Percentiles rank a stretch among this genome's conserved stretches.
Conservation (phyloP, 768 basidiomycete genomes). For the Lenzites betulinus region DNA sequence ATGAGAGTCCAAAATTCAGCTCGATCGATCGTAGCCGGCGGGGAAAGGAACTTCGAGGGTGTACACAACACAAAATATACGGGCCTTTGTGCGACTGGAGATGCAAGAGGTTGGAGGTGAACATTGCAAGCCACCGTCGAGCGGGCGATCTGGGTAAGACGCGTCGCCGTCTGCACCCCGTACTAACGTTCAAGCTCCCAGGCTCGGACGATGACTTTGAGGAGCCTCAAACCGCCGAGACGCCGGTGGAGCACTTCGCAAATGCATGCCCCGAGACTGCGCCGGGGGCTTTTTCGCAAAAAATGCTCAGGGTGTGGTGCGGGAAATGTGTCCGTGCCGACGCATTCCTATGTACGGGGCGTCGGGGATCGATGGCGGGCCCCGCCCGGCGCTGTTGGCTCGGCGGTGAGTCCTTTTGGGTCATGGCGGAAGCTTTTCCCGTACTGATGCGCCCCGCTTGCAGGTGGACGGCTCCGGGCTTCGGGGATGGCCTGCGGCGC, state of each 20-base stretch:
- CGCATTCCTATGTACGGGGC: background rate
- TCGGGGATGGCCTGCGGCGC: background rate
- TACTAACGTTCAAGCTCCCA: too few species aligned
- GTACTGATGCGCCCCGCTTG: background rate
- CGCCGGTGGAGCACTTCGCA: background rate
- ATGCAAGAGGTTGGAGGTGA: background rate
- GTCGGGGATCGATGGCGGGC: conserved; percentile 1
- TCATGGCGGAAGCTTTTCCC: background rate
- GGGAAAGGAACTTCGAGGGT: background rate
- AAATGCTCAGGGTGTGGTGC: background rate
- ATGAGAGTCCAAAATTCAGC: background rate
- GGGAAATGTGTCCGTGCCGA: background rate
- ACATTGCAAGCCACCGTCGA: background rate
- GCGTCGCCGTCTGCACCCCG: too few species aligned
- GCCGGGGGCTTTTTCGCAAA: background rate
- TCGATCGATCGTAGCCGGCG: background rate
- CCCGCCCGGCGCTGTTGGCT: background rate
- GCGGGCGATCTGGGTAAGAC: background rate
- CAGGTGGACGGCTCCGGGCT: background rate
- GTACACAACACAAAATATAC: background rate
- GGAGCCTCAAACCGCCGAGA: background rate
- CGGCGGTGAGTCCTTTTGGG: conserved; percentile 1
- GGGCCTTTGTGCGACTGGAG: background rate
- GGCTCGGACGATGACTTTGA: background rate
- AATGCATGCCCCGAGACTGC: background rate